phyloP scores from a whole-genome alignment of 2,329 filamentous ascomycete species.

The Ophiostoma ulmi region DNA sequence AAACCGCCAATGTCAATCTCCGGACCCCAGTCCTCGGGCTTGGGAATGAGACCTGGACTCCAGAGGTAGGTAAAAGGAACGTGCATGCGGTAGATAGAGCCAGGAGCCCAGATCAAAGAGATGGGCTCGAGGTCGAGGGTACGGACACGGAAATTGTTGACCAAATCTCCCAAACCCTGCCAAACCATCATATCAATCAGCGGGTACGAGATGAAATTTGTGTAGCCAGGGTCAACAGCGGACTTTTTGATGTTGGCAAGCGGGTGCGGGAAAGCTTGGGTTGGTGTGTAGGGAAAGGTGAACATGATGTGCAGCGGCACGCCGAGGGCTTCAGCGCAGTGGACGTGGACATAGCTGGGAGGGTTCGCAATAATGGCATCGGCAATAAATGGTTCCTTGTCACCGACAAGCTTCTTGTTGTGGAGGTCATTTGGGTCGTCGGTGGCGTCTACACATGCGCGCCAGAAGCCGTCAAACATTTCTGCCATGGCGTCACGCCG shows the following conservation, averaged over 20 bases:
- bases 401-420: conserved; percentile 61
- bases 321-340: conserved; percentile 72
- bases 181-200: conserved; percentile 83
- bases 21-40: conserved; percentile 62
- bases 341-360: conserved; percentile 70
- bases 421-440: conserved; percentile 60
- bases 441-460: conserved; percentile 67
- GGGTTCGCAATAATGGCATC: conserved; percentile 85
- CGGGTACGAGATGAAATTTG: conserved; percentile 76
- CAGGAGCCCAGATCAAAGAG: conserved; percentile 71
- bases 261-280: conserved; percentile 70
- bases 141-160: conserved; percentile 67
- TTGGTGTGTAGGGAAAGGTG: conserved; percentile 76
- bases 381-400: conserved; percentile 58
- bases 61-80: conserved; percentile 72
- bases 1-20: conserved; percentile 73
- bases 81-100: conserved; percentile 64
- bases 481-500: conserved; percentile 67
- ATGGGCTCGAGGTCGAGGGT: conserved; percentile 68
- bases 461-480: conserved; percentile 81
- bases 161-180: conserved; percentile 77
- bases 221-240: conserved; percentile 66
- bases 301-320: conserved; percentile 83
- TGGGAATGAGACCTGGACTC: conserved; percentile 61
- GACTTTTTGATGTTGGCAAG: conserved; percentile 68